Percentiles rank a stretch among this genome's conserved stretches.
phyloP scores from a whole-genome alignment of 1,139 yeast genomes.

The Candida neerlandica region DNA sequence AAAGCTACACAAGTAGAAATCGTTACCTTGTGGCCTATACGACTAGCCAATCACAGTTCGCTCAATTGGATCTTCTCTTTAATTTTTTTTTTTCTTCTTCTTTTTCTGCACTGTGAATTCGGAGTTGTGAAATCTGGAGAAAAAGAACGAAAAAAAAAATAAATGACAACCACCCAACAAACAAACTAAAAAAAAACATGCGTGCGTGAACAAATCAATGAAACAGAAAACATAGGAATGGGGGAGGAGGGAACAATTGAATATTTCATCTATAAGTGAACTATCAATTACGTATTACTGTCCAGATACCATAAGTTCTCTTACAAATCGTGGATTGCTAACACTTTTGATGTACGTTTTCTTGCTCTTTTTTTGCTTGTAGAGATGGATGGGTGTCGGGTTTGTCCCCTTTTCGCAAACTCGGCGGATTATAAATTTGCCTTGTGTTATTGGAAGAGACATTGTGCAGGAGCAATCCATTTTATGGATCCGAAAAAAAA shows the following conservation, averaged over 20 bases:
- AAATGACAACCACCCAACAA: not conserved
- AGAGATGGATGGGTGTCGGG: too few relatives aligned
- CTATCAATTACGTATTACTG: too few relatives aligned
- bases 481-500: conserved; percentile 11
- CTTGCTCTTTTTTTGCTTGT: not conserved
- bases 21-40: too few relatives aligned
- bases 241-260: too few relatives aligned
- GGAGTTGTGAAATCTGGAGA: conserved; percentile 4
- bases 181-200: not conserved
- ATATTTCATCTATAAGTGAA: too few relatives aligned
- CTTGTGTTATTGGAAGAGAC: conserved; percentile 4
- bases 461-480: conserved; percentile 8
- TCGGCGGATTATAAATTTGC: conserved; percentile 7
- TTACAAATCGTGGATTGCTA: too few relatives aligned
- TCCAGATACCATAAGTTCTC: too few relatives aligned
- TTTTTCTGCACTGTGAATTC: too few relatives aligned
- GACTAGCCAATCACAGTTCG: not conserved
- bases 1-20: too few relatives aligned
- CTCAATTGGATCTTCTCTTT: not conserved
- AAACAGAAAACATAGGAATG: too few relatives aligned
- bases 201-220: not conserved
- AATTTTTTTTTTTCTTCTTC: not conserved
- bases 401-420: conserved; percentile 1
- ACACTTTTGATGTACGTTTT: too few relatives aligned
- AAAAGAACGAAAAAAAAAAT: not conserved